Conservation (phyloP, 208 protist species). For the Lotmaria passim region DNA sequence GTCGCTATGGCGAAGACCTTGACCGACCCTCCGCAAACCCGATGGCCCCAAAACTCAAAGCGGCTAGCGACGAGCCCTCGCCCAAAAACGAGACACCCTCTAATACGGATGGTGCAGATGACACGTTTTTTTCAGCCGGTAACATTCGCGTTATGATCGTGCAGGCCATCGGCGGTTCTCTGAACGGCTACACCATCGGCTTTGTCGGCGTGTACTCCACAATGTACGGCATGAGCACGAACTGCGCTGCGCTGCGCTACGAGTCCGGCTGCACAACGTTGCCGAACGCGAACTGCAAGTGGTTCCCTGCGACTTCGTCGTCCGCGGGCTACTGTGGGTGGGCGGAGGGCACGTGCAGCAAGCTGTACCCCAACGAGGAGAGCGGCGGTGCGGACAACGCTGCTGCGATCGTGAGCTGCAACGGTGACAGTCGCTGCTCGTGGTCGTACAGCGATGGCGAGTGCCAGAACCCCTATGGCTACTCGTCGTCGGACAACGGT, state of each 20-base stretch:
- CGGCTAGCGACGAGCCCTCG: too few species aligned
- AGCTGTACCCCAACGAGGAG: constrained; percentile 18
- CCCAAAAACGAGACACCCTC: too few species aligned
- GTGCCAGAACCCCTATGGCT: constrained; percentile 65
- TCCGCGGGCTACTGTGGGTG: constrained; percentile 43
- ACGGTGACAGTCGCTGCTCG: constrained; percentile 40
- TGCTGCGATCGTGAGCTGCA: constrained; percentile 16
- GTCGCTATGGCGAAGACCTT: too few species aligned
- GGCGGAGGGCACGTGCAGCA: constrained; percentile 39
- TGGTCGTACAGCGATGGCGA: constrained; percentile 56
- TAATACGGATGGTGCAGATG: too few species aligned
- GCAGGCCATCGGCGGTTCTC: constrained; percentile 44
- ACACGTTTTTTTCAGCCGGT: too few species aligned
- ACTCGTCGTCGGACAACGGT: constrained; percentile 61
- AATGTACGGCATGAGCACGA: constrained; percentile 59
- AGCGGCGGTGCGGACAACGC: background rate
- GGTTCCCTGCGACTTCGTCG: constrained; percentile 14
- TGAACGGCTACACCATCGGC: constrained; percentile 80
- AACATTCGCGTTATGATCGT: constrained; percentile 67
- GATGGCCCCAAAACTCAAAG: too few species aligned
- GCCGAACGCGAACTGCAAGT: constrained; percentile 61
- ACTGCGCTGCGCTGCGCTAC: constrained; percentile 53
- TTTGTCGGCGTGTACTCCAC: constrained; percentile 77
- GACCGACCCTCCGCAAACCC: too few species aligned
- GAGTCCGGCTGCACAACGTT: constrained; percentile 45